Conservation (phyloP, 345 rosid genomes). For the Ailanthus altissimus region DNA sequence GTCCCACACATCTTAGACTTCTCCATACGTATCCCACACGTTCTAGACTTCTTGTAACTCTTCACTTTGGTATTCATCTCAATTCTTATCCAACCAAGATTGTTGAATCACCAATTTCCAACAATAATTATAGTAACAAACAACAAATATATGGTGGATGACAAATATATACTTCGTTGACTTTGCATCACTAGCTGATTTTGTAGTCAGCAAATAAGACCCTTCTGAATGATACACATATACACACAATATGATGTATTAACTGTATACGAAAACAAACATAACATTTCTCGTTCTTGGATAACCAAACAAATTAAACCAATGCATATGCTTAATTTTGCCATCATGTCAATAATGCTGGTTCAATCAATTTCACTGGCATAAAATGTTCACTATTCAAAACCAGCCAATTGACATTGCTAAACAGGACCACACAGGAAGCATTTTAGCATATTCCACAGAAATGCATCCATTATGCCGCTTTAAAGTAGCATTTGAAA, state of each 20-base stretch:
- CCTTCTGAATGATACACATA: neutral
- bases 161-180: neutral
- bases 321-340: neutral
- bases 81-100: too few species aligned
- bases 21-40: too few species aligned
- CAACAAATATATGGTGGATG: neutral
- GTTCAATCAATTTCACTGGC: constrained; percentile 1
- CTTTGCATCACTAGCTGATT: neutral
- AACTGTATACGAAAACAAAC: neutral
- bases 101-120: too few species aligned
- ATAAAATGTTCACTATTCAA: neutral
- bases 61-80: too few species aligned
- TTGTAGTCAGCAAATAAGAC: neutral
- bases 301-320: neutral
- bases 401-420: neutral
- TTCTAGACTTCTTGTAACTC: too few species aligned
- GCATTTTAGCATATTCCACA: neutral
- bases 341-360: neutral
- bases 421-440: neutral
- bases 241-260: neutral
- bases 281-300: neutral
- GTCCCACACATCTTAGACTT: too few species aligned
- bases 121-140: neutral
- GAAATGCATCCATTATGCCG: neutral
- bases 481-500: neutral